A percentile compares a stretch with the other conserved stretches of the same genome.
Conservation (phyloP, 306 rosid species). For the Begonia peltatifolia region DNA sequence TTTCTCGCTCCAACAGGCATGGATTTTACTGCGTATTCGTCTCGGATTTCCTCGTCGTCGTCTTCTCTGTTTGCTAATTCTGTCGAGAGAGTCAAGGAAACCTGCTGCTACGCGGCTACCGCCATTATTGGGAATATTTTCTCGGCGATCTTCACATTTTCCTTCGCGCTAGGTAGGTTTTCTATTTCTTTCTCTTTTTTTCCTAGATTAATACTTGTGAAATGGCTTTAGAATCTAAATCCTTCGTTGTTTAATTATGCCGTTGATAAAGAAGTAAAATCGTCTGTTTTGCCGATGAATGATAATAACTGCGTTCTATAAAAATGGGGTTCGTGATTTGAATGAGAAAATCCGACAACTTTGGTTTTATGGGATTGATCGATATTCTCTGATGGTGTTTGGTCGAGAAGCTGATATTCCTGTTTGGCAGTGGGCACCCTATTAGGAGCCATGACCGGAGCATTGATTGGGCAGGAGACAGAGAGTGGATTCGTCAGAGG, state of each 20-base stretch:
- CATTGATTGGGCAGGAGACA: slow-evolving; percentile 97
- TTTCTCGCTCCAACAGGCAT: slow-evolving; percentile 19
- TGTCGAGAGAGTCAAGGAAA: slow-evolving; percentile 43
- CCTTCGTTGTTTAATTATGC: neutral
- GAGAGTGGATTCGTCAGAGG: slow-evolving; percentile 98
- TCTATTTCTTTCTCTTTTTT: neutral
- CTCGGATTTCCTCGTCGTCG: slow-evolving; percentile 28
- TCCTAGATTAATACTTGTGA: neutral
- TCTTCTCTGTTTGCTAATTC: slow-evolving; percentile 41
- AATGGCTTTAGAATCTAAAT: neutral
- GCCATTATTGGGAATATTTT: slow-evolving; percentile 72
- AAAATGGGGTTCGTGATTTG: no score
- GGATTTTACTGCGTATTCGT: slow-evolving; percentile 56
- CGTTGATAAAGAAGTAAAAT: no score
- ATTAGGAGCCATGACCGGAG: slow-evolving; percentile 95
- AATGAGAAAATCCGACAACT: no score
- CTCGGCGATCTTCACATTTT: slow-evolving; percentile 94
- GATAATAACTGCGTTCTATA: no score
- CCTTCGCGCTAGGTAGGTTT: slow-evolving; percentile 78
- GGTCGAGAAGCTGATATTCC: slow-evolving; percentile 8
- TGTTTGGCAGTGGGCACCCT: slow-evolving; percentile 73
- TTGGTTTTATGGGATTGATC: no score
- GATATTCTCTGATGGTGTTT: neutral
- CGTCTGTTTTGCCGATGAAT: no score
- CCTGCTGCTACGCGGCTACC: slow-evolving; percentile 50